A percentile compares a stretch with the other conserved stretches of the same genome.
These are phyloP conservation scores for Phaffomyces opuntiae DNA, from an alignment of 805 yeast species.

Conservation along the genomic window DNA sequence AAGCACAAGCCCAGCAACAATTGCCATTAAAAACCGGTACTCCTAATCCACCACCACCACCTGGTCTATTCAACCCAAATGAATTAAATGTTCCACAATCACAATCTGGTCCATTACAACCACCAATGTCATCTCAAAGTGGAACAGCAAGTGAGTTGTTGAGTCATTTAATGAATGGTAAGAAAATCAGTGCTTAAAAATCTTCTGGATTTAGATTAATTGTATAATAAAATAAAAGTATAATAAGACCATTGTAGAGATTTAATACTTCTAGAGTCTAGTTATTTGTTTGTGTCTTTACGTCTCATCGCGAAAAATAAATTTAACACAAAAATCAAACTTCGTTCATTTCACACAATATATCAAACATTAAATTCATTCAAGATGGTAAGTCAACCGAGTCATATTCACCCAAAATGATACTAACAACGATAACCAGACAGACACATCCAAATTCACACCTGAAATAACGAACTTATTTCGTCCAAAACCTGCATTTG, in stretches of 20 bases:
- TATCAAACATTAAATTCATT: too few species aligned
- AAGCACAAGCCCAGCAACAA: neutral
- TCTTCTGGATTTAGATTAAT: too few species aligned
- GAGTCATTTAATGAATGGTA: constrained; percentile 80
- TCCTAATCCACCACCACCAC: constrained; percentile 55
- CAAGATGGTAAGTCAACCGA: neutral
- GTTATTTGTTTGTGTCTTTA: neutral
- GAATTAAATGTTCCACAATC: constrained; percentile 12
- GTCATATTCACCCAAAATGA: neutral
- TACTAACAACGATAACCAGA: constrained; percentile 6
- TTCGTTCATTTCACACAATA: too few species aligned
- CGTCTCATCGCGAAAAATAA: neutral
- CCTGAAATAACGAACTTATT: constrained; percentile 35
- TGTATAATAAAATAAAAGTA: too few species aligned
- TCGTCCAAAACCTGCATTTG: constrained; percentile 24
- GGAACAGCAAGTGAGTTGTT: constrained; percentile 73
- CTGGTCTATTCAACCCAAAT: constrained; percentile 45
- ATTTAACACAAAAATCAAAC: too few species aligned
- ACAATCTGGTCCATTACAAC: constrained; percentile 10
- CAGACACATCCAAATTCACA: constrained; percentile 30
- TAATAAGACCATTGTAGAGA: neutral
- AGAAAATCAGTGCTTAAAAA: constrained; percentile 33
- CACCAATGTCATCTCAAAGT: constrained; percentile 4
- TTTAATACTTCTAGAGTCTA: neutral
- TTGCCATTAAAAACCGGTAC: constrained; percentile 1